Evolutionary conservation across 306 rosid genomes (phyloP), one percentile per base, ranked within the genome.

Genomic region (Clitoria ternatea): DNA sequence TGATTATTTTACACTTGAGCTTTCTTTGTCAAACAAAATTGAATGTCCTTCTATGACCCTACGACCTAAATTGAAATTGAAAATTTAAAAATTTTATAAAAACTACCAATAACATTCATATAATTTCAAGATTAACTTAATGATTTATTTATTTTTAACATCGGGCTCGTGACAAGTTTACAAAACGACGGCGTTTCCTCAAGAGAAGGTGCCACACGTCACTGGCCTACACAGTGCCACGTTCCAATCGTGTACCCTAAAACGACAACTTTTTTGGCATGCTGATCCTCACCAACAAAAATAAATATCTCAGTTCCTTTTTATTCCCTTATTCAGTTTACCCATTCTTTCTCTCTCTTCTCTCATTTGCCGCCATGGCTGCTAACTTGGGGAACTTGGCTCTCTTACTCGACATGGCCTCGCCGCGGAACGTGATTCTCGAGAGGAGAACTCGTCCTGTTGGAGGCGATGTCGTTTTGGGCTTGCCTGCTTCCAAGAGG

Each of bases 351-450:
- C 17, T 55, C 30, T 77, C 45, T 8, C 47, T 33, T 53, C 5
- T 15, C 22, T 56, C n/a, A n/a, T n/a, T 11, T 13, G 74, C 54
- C 15, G 13, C 69, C 27, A 94, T 94, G 97, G 89, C 96, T 4
- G 89, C 77, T 37, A 82, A 80, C 67, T 61, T 90, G 0, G 98
- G 97, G 10, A 87, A 94, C 61, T 59, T 89, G 27, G 87, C 97
- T 14, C 79, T 90, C 14, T 39, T 86, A 68, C 86, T 90, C 0
- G 97, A 94, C 76, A 77, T 84, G 5, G 49, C 87, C 10, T 86
- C 84, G 10, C 87, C 88, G 2, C 74, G 94, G 61, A 65, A 72
- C 40, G 15, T 76, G 3, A 36, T 73, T 22, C 73, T 71, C 0
- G 97, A 93, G 14, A 80, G 95, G 24, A 94, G 85, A 65, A 33